Percentiles rank a stretch among this genome's conserved stretches.
These are phyloP conservation scores for Iris macrosiphon DNA, from an alignment of 106 monocot species.

Conservation along the genomic window DNA sequence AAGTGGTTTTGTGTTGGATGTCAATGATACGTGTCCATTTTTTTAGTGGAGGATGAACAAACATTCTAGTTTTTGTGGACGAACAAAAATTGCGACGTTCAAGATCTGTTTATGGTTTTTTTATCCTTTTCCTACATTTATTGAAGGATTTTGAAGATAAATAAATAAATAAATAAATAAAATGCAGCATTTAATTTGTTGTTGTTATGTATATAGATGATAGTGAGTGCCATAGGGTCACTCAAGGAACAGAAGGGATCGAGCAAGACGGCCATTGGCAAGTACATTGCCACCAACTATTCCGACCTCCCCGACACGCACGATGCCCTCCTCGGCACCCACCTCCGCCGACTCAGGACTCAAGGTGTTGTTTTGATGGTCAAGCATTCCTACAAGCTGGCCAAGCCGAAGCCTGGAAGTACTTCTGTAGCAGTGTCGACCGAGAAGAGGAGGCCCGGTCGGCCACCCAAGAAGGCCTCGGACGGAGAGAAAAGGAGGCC, in stretches of 20 bases:
- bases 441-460: not conserved
- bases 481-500: not conserved
- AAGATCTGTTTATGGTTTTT: no score
- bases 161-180: no score
- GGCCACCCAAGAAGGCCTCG: not conserved
- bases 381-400: slow-evolving; percentile 7
- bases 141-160: no score
- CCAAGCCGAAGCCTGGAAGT: not conserved
- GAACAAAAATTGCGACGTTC: no score
- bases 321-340: not conserved
- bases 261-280: not conserved
- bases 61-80: no score
- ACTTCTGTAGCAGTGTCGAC: not conserved
- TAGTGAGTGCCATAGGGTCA: not conserved
- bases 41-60: no score
- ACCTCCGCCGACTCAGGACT: not conserved
- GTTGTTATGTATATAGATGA: no score
- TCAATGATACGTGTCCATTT: no score
- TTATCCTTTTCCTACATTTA: no score
- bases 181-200: no score
- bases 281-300: slow-evolving; percentile 2
- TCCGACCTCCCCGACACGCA: not conserved
- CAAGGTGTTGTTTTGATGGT: not conserved
- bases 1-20: no score
- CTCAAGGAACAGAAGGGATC: slow-evolving; percentile 7